These are phyloP conservation scores for Trichoderma gamsii DNA, from an alignment of 495 filamentous ascomycete species.

Conservation along the genomic window DNA sequence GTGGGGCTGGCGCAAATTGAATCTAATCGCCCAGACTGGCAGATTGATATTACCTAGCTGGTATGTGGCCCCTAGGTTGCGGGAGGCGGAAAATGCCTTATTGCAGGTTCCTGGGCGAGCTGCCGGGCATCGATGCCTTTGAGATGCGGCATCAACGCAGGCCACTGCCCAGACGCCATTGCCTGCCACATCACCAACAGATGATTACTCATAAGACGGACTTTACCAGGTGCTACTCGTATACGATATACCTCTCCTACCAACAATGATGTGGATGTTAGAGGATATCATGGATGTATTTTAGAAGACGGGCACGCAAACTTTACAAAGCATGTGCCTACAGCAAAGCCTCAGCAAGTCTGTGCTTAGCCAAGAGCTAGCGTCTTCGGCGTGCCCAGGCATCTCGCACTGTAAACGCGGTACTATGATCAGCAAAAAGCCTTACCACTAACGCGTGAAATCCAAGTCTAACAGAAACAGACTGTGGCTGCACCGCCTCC, in stretches of 20 bases:
- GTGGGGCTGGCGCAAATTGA: neutral
- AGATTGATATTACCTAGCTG: neutral
- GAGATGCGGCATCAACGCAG: conserved; percentile 11
- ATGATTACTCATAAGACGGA: too few species aligned
- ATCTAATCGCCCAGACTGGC: neutral
- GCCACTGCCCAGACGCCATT: neutral
- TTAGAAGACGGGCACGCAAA: neutral
- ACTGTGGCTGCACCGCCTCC: conserved; percentile 11
- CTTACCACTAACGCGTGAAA: neutral
- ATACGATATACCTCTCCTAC: neutral
- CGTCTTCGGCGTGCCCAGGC: too few species aligned
- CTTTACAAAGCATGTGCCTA: neutral
- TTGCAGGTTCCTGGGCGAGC: neutral
- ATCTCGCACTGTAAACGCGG: neutral
- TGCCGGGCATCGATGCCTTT: conserved; percentile 7
- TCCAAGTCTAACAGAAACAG: neutral
- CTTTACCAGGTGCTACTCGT: neutral
- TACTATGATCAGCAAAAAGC: neutral
- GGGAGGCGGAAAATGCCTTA: neutral
- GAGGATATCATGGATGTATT: too few species aligned
- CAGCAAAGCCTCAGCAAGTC: neutral
- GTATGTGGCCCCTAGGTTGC: neutral
- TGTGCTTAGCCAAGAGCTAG: neutral
- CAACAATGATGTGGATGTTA: too few species aligned
- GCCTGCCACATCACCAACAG: neutral